Conservation (phyloP, 805 yeast species). For the Yarrowia alimentaria region DNA sequence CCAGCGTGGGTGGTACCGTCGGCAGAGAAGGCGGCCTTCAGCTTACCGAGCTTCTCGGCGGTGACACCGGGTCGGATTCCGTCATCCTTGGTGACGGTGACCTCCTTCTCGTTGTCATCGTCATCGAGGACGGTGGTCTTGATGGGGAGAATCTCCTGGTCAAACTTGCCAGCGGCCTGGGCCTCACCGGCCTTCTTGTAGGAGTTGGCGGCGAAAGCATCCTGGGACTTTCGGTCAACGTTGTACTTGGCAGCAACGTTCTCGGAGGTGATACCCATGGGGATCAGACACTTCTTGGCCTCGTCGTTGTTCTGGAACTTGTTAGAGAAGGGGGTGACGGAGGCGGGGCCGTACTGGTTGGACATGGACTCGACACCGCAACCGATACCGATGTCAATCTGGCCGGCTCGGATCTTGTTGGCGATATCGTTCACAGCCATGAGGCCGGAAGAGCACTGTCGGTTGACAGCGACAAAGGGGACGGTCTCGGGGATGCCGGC, state of each 20-base stretch:
- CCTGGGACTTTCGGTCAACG: conserved; percentile 72
- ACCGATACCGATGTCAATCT: conserved; percentile 87
- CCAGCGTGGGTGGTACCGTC: conserved; percentile 93
- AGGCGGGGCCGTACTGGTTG: conserved; percentile 77
- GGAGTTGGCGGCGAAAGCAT: conserved; percentile 83
- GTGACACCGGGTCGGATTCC: conserved; percentile 91
- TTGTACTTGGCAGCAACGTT: conserved; percentile 71
- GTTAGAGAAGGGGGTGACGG: conserved; percentile 61
- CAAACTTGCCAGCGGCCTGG: conserved; percentile 66
- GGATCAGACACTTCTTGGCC: conserved; percentile 77
- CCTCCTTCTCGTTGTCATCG: conserved; percentile 56
- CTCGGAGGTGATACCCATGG: conserved; percentile 96
- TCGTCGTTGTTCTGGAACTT: conserved; percentile 46
- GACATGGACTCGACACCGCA: conserved; percentile 95
- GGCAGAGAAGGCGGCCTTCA: conserved; percentile 82
- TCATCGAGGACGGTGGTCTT: conserved; percentile 56
- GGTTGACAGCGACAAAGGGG: conserved; percentile 80
- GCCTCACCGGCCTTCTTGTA: conserved; percentile 83
- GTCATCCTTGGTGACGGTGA: conserved; percentile 66
- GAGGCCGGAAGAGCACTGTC: conserved; percentile 94
- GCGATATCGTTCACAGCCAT: conserved; percentile 90
- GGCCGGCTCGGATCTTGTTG: conserved; percentile 80
- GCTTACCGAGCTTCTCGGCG: conserved; percentile 65
- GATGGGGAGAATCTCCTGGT: conserved; percentile 85
- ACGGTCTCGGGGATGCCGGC: conserved; percentile 83